Evolutionary conservation across 2,329 filamentous ascomycete species (phyloP).

Genomic region (Colletotrichum truncatum): DNA sequence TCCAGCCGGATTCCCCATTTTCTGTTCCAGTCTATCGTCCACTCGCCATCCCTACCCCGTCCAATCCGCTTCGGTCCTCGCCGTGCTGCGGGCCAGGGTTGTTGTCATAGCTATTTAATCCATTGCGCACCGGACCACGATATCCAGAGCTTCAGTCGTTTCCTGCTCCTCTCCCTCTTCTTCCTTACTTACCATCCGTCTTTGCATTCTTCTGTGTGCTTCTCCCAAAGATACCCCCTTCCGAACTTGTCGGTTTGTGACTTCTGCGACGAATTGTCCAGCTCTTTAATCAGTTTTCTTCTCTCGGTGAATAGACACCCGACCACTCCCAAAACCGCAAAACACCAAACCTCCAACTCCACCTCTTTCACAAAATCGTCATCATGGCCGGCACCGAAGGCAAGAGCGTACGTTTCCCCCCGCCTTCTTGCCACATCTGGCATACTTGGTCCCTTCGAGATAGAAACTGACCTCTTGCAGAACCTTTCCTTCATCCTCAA

Average conservation of each 20-base stretch:
- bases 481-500: slow-evolving; percentile 89
- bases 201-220: background rate
- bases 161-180: background rate
- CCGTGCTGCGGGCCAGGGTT: background rate
- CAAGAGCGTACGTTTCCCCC: slow-evolving; percentile 25
- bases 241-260: background rate
- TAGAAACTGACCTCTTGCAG: slow-evolving; percentile 49
- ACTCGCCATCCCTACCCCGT: slow-evolving; percentile 7
- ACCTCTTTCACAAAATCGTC: background rate
- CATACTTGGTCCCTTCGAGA: background rate
- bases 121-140: slow-evolving; percentile 8
- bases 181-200: background rate
- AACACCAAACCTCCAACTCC: background rate
- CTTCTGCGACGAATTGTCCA: background rate
- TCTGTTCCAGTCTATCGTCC: slow-evolving; percentile 3
- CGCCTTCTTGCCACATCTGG: no score
- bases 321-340: background rate
- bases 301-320: slow-evolving; percentile 3
- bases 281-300: background rate
- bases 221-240: slow-evolving; percentile 10
- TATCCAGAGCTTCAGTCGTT: background rate
- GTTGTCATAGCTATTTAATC: slow-evolving; percentile 21
- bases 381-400: slow-evolving; percentile 30
- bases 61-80: slow-evolving; percentile 13
- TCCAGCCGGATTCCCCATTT: background rate